Conservation (phyloP, 306 rosid genomes). For the Dicorynia guianensis region DNA sequence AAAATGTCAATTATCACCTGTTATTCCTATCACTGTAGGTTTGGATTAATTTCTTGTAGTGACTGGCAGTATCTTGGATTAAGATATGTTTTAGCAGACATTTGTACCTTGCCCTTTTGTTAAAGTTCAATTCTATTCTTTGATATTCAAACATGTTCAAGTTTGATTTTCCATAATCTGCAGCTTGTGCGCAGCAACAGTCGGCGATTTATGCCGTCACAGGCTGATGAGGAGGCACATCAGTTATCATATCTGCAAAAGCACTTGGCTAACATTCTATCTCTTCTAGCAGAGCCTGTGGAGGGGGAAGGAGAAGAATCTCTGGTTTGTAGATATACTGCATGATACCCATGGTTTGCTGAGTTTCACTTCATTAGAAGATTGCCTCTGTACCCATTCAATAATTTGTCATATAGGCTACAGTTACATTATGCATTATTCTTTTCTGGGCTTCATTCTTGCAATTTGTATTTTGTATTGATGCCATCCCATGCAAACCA, state of each 20-base stretch:
- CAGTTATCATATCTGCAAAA: constrained; percentile 88
- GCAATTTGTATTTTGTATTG: constrained; percentile 8
- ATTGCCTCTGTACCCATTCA: constrained; percentile 4
- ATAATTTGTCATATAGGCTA: background rate
- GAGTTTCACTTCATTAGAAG: constrained; percentile 24
- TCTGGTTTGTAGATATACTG: constrained; percentile 67
- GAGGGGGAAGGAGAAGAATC: constrained; percentile 85
- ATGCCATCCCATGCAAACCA: constrained; percentile 2
- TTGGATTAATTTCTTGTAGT: background rate
- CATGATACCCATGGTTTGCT: constrained; percentile 17
- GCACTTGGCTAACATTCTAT: constrained; percentile 79
- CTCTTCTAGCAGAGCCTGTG: constrained; percentile 82
- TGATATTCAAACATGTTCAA: constrained; percentile 29
- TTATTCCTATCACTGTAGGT: background rate
- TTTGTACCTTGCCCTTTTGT: background rate
- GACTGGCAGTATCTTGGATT: background rate
- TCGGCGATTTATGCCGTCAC: constrained; percentile 84
- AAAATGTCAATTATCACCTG: background rate
- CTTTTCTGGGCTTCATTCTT: constrained; percentile 18
- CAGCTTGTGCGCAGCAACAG: constrained; percentile 98
- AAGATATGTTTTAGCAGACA: background rate
- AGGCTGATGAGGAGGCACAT: constrained; percentile 92
- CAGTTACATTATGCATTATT: background rate
- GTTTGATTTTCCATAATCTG: constrained; percentile 39
- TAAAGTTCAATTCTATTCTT: background rate